Evolutionary conservation across 768 basidiomycete genomes (phyloP).

Genomic region (Vararia minispora): DNA sequence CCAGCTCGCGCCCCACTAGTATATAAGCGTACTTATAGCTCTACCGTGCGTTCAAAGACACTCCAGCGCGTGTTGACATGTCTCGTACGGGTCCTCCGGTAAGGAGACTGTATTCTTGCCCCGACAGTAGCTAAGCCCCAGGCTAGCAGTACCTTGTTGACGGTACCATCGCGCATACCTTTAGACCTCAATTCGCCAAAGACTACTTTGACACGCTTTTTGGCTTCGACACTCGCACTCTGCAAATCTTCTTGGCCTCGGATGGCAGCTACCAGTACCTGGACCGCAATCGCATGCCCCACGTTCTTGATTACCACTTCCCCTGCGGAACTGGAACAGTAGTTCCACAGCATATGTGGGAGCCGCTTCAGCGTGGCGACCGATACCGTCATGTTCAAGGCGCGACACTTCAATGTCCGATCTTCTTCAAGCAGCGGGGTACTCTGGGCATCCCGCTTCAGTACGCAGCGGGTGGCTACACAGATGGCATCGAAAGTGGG

Average conservation of each 20-base stretch:
- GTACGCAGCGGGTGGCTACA: slow-evolving; percentile 5
- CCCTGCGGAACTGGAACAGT: slow-evolving; percentile 2
- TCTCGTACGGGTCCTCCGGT: too few species aligned
- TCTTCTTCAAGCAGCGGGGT: slow-evolving; percentile 7
- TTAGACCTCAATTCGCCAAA: slow-evolving; percentile 1
- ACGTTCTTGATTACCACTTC: slow-evolving; percentile 4
- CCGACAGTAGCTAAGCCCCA: too few species aligned
- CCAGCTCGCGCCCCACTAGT: too few species aligned
- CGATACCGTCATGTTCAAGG: slow-evolving; percentile 9
- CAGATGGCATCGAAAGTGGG: not conserved
- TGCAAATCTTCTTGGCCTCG: not conserved
- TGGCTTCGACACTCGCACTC: not conserved
- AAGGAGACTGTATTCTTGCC: too few species aligned
- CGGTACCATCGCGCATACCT: slow-evolving; percentile 8
- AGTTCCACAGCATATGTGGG: slow-evolving; percentile 10
- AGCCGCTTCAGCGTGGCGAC: slow-evolving; percentile 6
- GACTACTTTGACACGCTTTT: slow-evolving; percentile 3
- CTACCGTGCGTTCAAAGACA: too few species aligned
- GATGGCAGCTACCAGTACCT: too few species aligned
- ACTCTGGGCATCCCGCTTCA: slow-evolving; percentile 4
- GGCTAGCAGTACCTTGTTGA: too few species aligned
- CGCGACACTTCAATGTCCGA: slow-evolving; percentile 3
- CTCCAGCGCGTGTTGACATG: too few species aligned
- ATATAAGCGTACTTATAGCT: too few species aligned
- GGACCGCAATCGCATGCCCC: too few species aligned